Base-by-base conservation (phyloP, 148 eudicot genomes). In the Vaccinium macrocarpon region DNA sequence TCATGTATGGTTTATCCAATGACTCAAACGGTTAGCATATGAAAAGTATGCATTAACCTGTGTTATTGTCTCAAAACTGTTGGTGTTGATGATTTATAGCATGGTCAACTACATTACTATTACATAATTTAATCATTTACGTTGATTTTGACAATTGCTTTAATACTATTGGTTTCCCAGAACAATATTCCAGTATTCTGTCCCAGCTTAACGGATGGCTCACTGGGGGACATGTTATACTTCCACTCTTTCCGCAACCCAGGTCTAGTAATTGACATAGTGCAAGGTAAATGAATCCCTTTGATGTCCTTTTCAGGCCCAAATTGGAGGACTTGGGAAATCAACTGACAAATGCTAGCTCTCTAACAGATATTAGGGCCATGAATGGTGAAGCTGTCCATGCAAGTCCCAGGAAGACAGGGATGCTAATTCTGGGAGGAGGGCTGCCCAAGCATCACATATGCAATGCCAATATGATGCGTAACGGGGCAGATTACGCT, bases 381-480 rank as follows among this genome's bases (percentile, higher is more conserved):
- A 88, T 95, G 89, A 93, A 93, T 84, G 90, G 94, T n/a, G 95
- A 92, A 90, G 94, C 94, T 84, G 98, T 94, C 80, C 95, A 93
- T 84, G 98, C 96, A 81, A 88, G 85, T 84, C 92, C 93, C 10
- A 88, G 98, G 88, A 97, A 93, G 95, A 97, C 98, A 2, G 92
- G 97, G 55, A 91, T 97, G 94, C 90, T 95, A 86, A 89, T 93
- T 83, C 94, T 94, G 59, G 98, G 97, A 56, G 98, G 96, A 25
- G 98, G 97, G 59, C 86, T 95, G 87, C 97, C 97, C 55, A 95
- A 95, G 87, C 97, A 94, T 87, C 98, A 97, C 82, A 91, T 97
- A 74, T 90, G 98, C 91, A 92, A 93, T 93, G 94, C 97, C 81
- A 91, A 97, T 90, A 93, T 97, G 99, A 93, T 95, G 98, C 92